Base-by-base conservation (phyloP, 2,329 filamentous ascomycete genomes). In the Fusarium sp. region DNA sequence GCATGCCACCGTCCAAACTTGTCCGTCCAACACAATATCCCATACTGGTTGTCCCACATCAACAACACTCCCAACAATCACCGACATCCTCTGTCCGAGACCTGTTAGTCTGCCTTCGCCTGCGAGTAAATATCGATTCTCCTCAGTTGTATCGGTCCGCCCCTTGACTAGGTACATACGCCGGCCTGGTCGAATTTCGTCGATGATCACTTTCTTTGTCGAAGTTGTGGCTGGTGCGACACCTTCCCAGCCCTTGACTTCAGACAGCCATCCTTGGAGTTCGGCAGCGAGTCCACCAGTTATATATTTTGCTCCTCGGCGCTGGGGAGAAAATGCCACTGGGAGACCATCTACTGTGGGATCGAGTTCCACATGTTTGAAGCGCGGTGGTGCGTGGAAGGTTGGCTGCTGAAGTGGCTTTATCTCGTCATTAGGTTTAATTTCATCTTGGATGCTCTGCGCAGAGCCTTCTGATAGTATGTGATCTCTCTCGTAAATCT, bases 181-280 rank as follows among this genome's bases (percentile, higher is more conserved):
- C 52, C 71, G 71, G 1, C 81, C 81, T 11, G 73, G 63, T 23
- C 76, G 66, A 14, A 81, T 57, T 46, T 80, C 77, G 12, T 79
- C 76, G 10, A 83, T 71, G 6, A 42, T 62, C 18, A 83, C 69
- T 14, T 67, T 75, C 38, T 78, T 61, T 3, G 60, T 69, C 8
- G 71, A 53, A 20, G 63, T 58, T 10, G 63, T 50, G 14, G 65
- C 45, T n/a, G 60, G 63, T 17, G 70, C 64, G 9, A 50, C 50
- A 40, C 73, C 73, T 18, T 79, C 77, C 78, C 77, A 79, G 14
- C 79, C 79, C 64, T 80, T 82, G 27, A 83, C 77, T 26, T 83
- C 81, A 1, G 83, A 82, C 13, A 84, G 74, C 80, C 81, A 82
- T 17, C 79, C 78, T 64, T 84, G 83, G 10, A 84, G 74, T 46